phyloP scores from a whole-genome alignment of 495 filamentous ascomycete genomes.

The Delitschia confertaspora region DNA sequence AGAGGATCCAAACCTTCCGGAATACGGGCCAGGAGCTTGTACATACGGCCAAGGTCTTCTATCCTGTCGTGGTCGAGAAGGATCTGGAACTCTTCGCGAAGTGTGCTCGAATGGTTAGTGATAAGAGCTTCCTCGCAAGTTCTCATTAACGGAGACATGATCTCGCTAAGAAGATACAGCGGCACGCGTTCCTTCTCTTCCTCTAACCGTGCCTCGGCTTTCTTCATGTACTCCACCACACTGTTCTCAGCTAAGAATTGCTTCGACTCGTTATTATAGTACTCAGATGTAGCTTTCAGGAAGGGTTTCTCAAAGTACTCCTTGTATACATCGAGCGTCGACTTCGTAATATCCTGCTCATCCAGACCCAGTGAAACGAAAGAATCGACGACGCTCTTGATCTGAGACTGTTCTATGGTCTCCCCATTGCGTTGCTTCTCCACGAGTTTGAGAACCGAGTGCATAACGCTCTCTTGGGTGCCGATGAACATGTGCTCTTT shows the following conservation, averaged over 20 bases:
- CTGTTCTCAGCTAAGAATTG: conserved; percentile 94
- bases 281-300: conserved; percentile 69
- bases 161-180: conserved; percentile 85
- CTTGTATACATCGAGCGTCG: conserved; percentile 89
- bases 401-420: conserved; percentile 93
- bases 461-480: conserved; percentile 85
- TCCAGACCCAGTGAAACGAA: conserved; percentile 95
- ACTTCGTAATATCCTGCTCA: conserved; percentile 84
- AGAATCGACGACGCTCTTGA: conserved; percentile 94
- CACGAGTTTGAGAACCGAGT: conserved; percentile 84
- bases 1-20: conserved; percentile 88
- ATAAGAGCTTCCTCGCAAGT: conserved; percentile 85
- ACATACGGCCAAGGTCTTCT: conserved; percentile 95
- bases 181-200: conserved; percentile 94
- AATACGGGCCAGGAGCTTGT: conserved; percentile 81
- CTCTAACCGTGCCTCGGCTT: conserved; percentile 80
- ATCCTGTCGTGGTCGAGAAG: conserved; percentile 92
- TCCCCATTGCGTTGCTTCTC: conserved; percentile 97
- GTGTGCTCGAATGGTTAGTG: conserved; percentile 67
- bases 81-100: conserved; percentile 92
- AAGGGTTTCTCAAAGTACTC: conserved; percentile 87
- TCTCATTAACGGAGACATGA: conserved; percentile 71
- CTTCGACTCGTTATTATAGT: conserved; percentile 87
- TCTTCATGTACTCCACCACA: conserved; percentile 99
- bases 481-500: conserved; percentile 77